Percentiles rank a stretch among this genome's conserved stretches.
Conservation (phyloP, 2,329 filamentous ascomycete species). For the Xylaria sp. region DNA sequence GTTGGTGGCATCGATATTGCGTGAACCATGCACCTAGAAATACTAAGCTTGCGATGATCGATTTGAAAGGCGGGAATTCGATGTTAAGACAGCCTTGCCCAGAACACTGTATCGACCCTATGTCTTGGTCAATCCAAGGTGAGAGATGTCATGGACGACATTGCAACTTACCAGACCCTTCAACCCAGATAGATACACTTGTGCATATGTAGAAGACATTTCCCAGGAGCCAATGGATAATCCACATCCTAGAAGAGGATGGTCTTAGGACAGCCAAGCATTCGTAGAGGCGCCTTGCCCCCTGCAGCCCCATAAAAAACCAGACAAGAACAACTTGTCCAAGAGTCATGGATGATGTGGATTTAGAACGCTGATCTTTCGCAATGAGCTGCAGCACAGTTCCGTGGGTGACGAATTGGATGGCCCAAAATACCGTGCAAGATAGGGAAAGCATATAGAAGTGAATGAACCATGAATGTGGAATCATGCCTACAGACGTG, state of each 20-base stretch:
- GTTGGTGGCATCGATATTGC: slow-evolving; percentile 78
- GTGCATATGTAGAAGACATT: slow-evolving; percentile 79
- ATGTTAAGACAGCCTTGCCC: slow-evolving; percentile 38
- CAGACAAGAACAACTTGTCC: slow-evolving; percentile 74
- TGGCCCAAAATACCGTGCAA: slow-evolving; percentile 78
- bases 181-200: slow-evolving; percentile 83
- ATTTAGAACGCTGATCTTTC: slow-evolving; percentile 50
- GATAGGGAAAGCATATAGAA: slow-evolving; percentile 82
- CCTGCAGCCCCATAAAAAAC: slow-evolving; percentile 80
- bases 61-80: slow-evolving; percentile 57
- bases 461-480: slow-evolving; percentile 88
- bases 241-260: slow-evolving; percentile 82
- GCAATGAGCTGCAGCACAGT: slow-evolving; percentile 60
- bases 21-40: slow-evolving; percentile 76
- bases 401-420: slow-evolving; percentile 69
- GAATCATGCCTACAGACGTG: slow-evolving; percentile 67
- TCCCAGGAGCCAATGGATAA: slow-evolving; percentile 84
- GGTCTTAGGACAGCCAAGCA: slow-evolving; percentile 71
- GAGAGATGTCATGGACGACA: slow-evolving; percentile 7
- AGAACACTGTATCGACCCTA: slow-evolving; percentile 50
- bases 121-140: slow-evolving; percentile 34
- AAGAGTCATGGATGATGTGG: slow-evolving; percentile 62
- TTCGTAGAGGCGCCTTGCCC: slow-evolving; percentile 79
- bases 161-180: slow-evolving; percentile 72
- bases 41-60: slow-evolving; percentile 65